Evolutionary conservation across 306 rosid genomes (phyloP).

Genomic region (Mimosa pudica): DNA sequence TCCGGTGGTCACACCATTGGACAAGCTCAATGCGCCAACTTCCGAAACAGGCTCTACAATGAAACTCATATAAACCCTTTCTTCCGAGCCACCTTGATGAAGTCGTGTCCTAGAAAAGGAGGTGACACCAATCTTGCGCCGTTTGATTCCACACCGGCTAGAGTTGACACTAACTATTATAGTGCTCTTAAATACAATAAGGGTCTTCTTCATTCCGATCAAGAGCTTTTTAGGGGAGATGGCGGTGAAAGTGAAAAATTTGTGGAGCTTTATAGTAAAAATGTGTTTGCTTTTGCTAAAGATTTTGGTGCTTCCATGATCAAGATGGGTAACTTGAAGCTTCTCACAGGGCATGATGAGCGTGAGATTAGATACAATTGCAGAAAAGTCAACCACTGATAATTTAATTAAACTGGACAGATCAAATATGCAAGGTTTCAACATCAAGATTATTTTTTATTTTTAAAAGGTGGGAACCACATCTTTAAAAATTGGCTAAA

Average conservation of each 20-base stretch:
- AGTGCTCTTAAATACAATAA: conserved; percentile 23
- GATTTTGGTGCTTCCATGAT: conserved; percentile 44
- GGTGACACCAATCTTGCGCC: conserved; percentile 30
- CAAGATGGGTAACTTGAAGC: conserved; percentile 53
- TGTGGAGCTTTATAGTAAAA: conserved; percentile 32
- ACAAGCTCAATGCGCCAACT: conserved; percentile 31
- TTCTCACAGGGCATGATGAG: conserved; percentile 26
- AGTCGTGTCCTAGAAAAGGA: conserved; percentile 35
- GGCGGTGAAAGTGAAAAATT: conserved; percentile 37
- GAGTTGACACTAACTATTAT: conserved; percentile 40
- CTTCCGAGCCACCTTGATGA: conserved; percentile 35
- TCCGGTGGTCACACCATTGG: conserved; percentile 62
- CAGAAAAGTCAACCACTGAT: conserved; percentile 37
- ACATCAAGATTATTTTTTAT: no score
- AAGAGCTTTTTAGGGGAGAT: conserved; percentile 44
- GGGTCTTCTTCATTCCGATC: conserved; percentile 55
- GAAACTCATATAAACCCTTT: conserved; percentile 37
- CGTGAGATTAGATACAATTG: conserved; percentile 51
- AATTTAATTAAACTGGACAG: background rate
- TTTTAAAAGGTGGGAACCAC: no score
- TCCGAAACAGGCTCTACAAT: conserved; percentile 39
- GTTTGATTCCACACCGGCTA: conserved; percentile 36
- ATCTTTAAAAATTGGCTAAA: no score
- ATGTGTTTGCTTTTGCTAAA: conserved; percentile 31
- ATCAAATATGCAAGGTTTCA: background rate